These are phyloP conservation scores for Mucor indicus DNA, from an alignment of 371 early-diverging fungal species.

Conservation along the genomic window DNA sequence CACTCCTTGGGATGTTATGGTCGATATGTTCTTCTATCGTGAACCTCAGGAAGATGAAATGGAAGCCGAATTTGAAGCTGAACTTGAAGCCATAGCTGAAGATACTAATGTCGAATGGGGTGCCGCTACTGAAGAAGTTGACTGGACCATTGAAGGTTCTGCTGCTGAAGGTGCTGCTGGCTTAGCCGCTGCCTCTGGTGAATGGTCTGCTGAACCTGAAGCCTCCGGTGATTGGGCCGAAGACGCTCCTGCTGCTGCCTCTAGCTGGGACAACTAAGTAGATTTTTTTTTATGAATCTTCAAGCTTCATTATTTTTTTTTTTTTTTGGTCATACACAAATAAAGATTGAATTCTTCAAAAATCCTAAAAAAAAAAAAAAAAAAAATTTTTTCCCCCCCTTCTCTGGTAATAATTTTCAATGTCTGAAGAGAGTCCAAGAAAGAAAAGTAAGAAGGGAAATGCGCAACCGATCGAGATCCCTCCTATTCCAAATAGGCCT, in stretches of 20 bases:
- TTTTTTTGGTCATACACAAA: background rate
- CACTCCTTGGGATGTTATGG: conserved; percentile 91
- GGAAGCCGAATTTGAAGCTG: conserved; percentile 68
- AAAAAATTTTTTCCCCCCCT: conserved; percentile 6
- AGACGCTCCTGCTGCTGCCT: conserved; percentile 16
- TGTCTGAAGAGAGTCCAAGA: conserved; percentile 13
- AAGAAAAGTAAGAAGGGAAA: conserved; percentile 11
- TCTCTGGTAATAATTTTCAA: background rate
- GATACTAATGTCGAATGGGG: conserved; percentile 24
- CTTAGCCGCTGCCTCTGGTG: conserved; percentile 34
- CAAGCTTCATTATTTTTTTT: background rate
- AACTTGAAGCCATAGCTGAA: conserved; percentile 25
- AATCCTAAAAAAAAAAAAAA: conserved; percentile 1
- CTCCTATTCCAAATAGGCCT: conserved; percentile 44
- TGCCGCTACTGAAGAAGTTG: conserved; percentile 29
- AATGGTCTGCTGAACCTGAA: conserved; percentile 40
- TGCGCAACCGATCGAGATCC: conserved; percentile 18
- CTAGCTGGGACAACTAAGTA: conserved; percentile 10
- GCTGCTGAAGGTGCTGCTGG: conserved; percentile 34
- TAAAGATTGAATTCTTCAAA: background rate
- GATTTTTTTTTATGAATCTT: background rate
- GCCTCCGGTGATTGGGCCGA: conserved; percentile 30
- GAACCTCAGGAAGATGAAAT: conserved; percentile 94
- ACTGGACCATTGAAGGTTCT: conserved; percentile 44
- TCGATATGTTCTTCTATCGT: conserved; percentile 97